Evolutionary conservation across 257 asterid species (phyloP).

Genomic region (Nicotiana attenuata): DNA sequence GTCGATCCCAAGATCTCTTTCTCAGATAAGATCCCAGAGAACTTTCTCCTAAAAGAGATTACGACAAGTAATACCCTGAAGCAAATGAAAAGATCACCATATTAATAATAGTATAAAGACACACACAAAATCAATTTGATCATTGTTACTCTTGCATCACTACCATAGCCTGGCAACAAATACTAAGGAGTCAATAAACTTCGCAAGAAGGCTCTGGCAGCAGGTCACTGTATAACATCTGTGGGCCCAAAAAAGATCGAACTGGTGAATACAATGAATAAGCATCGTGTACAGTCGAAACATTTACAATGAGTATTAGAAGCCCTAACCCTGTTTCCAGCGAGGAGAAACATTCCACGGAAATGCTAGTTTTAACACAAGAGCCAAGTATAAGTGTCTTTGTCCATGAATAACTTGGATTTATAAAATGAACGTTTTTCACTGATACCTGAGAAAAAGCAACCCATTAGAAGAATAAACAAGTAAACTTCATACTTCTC

Average conservation of each 20-base stretch:
- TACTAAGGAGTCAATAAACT: slow-evolving; percentile 58
- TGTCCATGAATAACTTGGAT: slow-evolving; percentile 73
- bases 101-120: not conserved
- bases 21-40: slow-evolving; percentile 54
- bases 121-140: not conserved
- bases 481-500: not conserved
- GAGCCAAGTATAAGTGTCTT: slow-evolving; percentile 74
- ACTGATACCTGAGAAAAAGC: slow-evolving; percentile 50
- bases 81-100: slow-evolving; percentile 18
- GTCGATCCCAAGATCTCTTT: slow-evolving; percentile 77
- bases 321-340: slow-evolving; percentile 58
- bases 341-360: slow-evolving; percentile 76
- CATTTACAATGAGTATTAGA: slow-evolving; percentile 11
- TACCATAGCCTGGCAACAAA: slow-evolving; percentile 84
- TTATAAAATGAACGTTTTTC: slow-evolving; percentile 70
- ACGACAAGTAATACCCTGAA: slow-evolving; percentile 74
- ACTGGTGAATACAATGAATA: slow-evolving; percentile 14
- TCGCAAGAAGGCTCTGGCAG: slow-evolving; percentile 53
- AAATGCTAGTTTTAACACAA: slow-evolving; percentile 63
- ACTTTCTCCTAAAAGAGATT: slow-evolving; percentile 57
- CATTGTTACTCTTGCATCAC: not conserved
- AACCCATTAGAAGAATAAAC: slow-evolving; percentile 16
- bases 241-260: slow-evolving; percentile 21
- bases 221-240: slow-evolving; percentile 53
- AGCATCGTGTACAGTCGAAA: not conserved